These are phyloP conservation scores for Phytophthora palmivora DNA, from an alignment of 352 stramenopile species.

Conservation along the genomic window DNA sequence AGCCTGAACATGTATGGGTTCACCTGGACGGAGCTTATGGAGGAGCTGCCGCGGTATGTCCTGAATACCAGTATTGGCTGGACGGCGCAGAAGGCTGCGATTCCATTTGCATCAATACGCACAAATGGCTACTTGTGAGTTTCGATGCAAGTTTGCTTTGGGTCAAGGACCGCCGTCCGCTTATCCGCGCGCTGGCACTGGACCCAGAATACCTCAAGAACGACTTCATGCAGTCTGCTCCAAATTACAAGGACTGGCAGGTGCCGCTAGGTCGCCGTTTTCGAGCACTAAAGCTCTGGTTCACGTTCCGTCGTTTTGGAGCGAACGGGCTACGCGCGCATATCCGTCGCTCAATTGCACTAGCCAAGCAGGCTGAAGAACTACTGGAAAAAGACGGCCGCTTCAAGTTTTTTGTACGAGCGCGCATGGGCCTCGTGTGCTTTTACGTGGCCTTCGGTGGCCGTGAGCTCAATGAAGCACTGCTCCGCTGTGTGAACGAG, in stretches of 20 bases:
- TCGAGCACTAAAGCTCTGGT: conserved; percentile 76
- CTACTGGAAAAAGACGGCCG: conserved; percentile 48
- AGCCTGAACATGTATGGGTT: conserved; percentile 58
- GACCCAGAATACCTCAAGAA: conserved; percentile 80
- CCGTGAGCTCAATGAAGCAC: conserved; percentile 50
- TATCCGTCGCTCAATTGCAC: conserved; percentile 55
- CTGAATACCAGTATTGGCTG: conserved; percentile 60
- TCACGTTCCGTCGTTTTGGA: conserved; percentile 73
- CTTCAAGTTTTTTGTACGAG: conserved; percentile 60
- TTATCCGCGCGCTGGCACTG: conserved; percentile 63
- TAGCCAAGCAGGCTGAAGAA: conserved; percentile 53
- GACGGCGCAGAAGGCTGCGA: conserved; percentile 65
- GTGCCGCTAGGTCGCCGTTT: conserved; percentile 76
- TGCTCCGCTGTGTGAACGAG: conserved; percentile 66
- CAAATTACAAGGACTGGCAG: conserved; percentile 84
- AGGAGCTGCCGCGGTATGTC: conserved; percentile 55
- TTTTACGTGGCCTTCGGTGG: conserved; percentile 61
- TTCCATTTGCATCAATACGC: conserved; percentile 75
- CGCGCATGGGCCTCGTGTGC: conserved; percentile 68
- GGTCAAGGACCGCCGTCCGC: conserved; percentile 60
- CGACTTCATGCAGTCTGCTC: conserved; percentile 59
- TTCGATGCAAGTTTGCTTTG: conserved; percentile 75
- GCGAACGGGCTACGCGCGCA: conserved; percentile 57
- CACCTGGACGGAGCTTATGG: conserved; percentile 75
- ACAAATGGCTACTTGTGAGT: conserved; percentile 81